phyloP scores from a whole-genome alignment of 140 eudicot genomes.

The Bidens hawaiensis region DNA sequence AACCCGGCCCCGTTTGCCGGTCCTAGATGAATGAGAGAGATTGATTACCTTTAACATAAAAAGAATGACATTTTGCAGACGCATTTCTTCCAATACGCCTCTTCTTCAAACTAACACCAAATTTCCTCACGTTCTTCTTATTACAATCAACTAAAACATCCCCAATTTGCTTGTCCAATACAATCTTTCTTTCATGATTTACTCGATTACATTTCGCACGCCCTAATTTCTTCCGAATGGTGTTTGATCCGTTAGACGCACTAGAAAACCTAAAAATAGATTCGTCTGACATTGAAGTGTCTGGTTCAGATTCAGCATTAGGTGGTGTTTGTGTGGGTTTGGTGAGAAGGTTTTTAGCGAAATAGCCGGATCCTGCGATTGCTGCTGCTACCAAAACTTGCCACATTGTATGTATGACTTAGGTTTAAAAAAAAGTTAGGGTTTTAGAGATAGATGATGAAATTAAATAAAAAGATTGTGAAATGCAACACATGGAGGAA shows the following conservation, averaged over 20 bases:
- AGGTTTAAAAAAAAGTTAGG: constrained; percentile 15
- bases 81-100: constrained; percentile 47
- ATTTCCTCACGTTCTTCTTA: constrained; percentile 42
- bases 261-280: constrained; percentile 72
- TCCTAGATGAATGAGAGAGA: no score
- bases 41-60: constrained; percentile 60
- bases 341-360: constrained; percentile 49
- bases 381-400: constrained; percentile 76
- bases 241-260: constrained; percentile 26
- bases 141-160: constrained; percentile 31
- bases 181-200: constrained; percentile 22
- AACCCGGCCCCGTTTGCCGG: no score
- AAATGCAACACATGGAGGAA: constrained; percentile 17
- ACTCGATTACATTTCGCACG: constrained; percentile 16
- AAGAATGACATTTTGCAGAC: constrained; percentile 43
- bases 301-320: constrained; percentile 8
- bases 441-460: constrained; percentile 10
- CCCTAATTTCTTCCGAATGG: constrained; percentile 28
- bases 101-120: constrained; percentile 64
- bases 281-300: constrained; percentile 12
- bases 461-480: neutral
- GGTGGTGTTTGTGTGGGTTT: constrained; percentile 16
- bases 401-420: constrained; percentile 57
- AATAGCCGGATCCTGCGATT: constrained; percentile 74
- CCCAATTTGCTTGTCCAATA: constrained; percentile 23